These are phyloP conservation scores for Raphidocelis subcapitata DNA, from an alignment of 139 green algal genomes.

Conservation along the genomic window DNA sequence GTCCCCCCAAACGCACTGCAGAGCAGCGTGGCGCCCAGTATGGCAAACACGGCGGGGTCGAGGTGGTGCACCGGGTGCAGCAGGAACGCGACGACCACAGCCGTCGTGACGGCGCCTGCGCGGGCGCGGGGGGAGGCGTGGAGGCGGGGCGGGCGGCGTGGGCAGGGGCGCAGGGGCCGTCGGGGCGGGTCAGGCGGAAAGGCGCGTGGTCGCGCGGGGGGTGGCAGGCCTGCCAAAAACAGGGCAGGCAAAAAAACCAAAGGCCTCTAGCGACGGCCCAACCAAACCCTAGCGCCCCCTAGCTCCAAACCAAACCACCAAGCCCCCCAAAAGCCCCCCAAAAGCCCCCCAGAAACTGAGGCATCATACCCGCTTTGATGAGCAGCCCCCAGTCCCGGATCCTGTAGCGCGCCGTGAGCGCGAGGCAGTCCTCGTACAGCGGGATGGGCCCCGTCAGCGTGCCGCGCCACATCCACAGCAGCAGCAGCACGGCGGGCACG, in stretches of 20 bases:
- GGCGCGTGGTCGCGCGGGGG: too few species aligned
- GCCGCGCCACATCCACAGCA: not conserved
- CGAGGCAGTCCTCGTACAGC: conserved; percentile 1
- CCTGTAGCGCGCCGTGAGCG: conserved; percentile 7
- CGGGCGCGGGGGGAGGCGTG: too few species aligned
- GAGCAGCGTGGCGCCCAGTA: conserved; percentile 50
- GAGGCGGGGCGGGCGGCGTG: too few species aligned
- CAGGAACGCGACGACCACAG: too few species aligned
- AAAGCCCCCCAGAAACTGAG: conserved; percentile 34
- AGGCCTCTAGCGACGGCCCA: too few species aligned
- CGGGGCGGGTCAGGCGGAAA: too few species aligned
- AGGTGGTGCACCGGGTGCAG: conserved; percentile 53
- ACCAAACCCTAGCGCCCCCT: too few species aligned
- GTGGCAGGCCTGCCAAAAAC: too few species aligned
- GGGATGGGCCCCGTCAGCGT: conserved; percentile 24
- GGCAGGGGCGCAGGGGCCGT: too few species aligned
- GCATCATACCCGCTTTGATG: conserved; percentile 38
- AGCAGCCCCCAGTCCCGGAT: conserved; percentile 40
- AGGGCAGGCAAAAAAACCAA: too few species aligned
- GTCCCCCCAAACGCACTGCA: too few species aligned
- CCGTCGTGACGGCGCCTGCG: too few species aligned
- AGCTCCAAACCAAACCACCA: conserved; percentile 26
- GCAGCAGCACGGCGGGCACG: not conserved
- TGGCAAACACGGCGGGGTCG: conserved; percentile 48
- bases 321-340: conserved; percentile 53